Evolutionary conservation across 768 basidiomycete genomes (phyloP), one percentile per base, ranked within the genome.

Genomic region (Suillus discolor): DNA sequence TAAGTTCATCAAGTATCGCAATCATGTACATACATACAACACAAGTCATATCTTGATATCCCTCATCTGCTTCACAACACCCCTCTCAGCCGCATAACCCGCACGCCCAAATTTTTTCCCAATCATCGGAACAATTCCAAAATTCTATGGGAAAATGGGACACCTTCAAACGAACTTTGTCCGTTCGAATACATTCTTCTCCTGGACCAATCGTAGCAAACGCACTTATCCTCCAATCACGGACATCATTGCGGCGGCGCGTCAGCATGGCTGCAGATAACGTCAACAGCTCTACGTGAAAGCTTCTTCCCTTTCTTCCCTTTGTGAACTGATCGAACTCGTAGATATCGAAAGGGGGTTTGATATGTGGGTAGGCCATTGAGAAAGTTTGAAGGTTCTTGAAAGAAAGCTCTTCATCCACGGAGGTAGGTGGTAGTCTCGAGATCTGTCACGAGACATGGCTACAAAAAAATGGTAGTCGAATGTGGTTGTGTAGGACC

Each of bases 261-360:
- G 11, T 47, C 12, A 47, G 45, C 45, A 23, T 1, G n/a, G n/a
- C 45, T n/a, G 45, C 45, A 23, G 45, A n/a, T n/a, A 47, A 12
- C 12, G n/a, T 47, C n/a, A 47, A 6, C n/a, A 47, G n/a, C 45
- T 23, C 45, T n/a, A 47, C 45, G 12, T 47, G n/a, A 23, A 23
- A 6, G n/a, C 45, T 47, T 47, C n/a, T n/a, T 23, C 45, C 45
- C 12, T n/a, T 23, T 45, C 44, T 4, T 31, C 31, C 31, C 44
- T 20, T 8, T n/a, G 0, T n/a, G n/a, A n/a, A 4, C 11, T n/a
- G 9, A 1, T 0, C 0, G n/a, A 47, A 23, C 4, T 45, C 45
- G 11, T n/a, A 45, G 4, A 44, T 4, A n/a, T 45, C 11, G 45
- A 47, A 47, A 5, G 45, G 45, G 4, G 12, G 45, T 11, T 23